Conservation (phyloP, 371 early-diverging fungal species). For the Cokeromyces recurvatus region DNA sequence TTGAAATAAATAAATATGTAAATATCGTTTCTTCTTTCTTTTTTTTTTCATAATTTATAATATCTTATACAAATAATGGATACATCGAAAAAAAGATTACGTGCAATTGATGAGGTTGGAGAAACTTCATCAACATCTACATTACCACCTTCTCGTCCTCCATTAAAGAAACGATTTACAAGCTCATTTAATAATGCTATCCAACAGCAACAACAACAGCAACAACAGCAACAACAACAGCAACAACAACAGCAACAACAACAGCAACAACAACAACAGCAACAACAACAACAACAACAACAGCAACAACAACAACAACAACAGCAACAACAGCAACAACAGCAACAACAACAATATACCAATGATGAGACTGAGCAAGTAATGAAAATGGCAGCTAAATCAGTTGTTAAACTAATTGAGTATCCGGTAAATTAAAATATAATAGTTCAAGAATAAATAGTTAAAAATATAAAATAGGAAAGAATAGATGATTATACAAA, state of each 20-base stretch:
- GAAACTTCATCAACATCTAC: conserved; percentile 1
- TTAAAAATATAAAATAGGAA: too few relatives aligned
- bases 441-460: too few relatives aligned
- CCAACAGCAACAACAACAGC: neutral
- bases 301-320: too few relatives aligned
- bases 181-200: conserved; percentile 13
- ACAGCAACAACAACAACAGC: neutral
- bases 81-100: conserved; percentile 6
- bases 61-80: too few relatives aligned
- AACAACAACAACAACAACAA: neutral
- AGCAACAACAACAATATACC: neutral
- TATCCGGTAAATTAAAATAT: too few relatives aligned
- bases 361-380: too few relatives aligned
- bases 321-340: neutral
- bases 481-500: conserved; percentile 17
- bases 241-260: neutral
- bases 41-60: too few relatives aligned
- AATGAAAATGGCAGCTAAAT: too few relatives aligned
- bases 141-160: conserved; percentile 18
- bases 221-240: neutral
- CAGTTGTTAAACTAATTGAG: too few relatives aligned
- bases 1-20: too few relatives aligned
- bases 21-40: too few relatives aligned
- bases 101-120: neutral
- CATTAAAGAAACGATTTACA: conserved; percentile 24